A percentile compares a stretch with the other conserved stretches of the same genome.
phyloP scores from a whole-genome alignment of 768 basidiomycete genomes.

The Dacryopinax spathularia region DNA sequence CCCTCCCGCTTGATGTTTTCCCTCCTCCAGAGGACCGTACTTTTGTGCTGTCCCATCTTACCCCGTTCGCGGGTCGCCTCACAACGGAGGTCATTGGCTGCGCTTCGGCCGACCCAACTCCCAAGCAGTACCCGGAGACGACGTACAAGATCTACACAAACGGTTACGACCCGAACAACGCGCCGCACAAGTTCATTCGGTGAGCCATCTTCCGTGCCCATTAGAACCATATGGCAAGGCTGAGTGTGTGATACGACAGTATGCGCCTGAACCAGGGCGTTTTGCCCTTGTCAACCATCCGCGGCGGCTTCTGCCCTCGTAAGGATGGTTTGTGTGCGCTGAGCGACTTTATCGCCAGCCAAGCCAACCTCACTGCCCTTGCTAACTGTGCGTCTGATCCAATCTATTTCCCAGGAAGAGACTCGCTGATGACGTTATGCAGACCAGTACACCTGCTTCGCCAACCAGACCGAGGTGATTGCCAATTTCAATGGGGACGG shows the following conservation, averaged over 20 bases:
- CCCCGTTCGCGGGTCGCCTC: constrained; percentile 1
- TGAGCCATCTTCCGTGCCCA: not conserved
- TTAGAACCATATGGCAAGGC: too few species aligned
- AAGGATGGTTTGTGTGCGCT: not conserved
- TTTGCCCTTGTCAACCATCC: not conserved
- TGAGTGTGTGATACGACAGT: not conserved
- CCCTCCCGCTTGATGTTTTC: not conserved
- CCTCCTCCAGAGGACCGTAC: not conserved
- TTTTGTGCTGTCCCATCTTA: constrained; percentile 1
- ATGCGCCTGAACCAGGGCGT: constrained; percentile 1
- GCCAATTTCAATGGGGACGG: not conserved
- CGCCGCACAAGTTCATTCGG: constrained; percentile 4
- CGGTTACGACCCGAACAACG: constrained; percentile 2
- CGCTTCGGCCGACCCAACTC: not conserved
- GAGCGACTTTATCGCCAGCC: not conserved
- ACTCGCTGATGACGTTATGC: not conserved
- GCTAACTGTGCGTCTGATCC: not conserved
- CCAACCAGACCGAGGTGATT: not conserved
- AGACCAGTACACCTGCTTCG: not conserved
- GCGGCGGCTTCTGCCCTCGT: not conserved
- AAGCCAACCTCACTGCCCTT: not conserved
- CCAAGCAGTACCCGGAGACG: constrained; percentile 1
- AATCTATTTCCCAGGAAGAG: not conserved
- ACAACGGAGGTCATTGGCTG: constrained; percentile 6
- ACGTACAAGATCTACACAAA: not conserved